These are phyloP conservation scores for Barnettozyma hawaiiensis DNA, from an alignment of 1,139 yeast species.

Conservation along the genomic window DNA sequence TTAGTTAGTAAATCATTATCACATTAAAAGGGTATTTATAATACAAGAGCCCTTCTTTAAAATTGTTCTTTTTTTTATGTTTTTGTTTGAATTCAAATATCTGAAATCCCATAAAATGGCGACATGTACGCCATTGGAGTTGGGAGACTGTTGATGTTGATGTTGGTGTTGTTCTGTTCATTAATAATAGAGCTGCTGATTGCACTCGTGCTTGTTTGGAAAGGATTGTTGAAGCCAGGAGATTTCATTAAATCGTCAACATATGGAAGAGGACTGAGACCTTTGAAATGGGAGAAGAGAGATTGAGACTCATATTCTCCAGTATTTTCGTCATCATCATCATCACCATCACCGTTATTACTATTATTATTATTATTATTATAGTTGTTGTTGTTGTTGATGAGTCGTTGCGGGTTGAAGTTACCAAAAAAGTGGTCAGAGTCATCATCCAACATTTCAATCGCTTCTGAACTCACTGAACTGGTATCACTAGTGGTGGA, in stretches of 20 bases:
- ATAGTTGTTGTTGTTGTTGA: background rate
- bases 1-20: background rate
- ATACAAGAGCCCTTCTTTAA: no score
- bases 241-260: slow-evolving; percentile 4
- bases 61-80: no score
- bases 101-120: slow-evolving; percentile 1
- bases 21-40: background rate
- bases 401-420: background rate
- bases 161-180: background rate
- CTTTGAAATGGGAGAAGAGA: slow-evolving; percentile 1
- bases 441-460: slow-evolving; percentile 9
- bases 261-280: slow-evolving; percentile 1
- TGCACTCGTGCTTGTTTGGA: background rate
- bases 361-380: background rate
- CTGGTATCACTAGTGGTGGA: slow-evolving; percentile 1
- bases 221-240: slow-evolving; percentile 1
- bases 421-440: background rate
- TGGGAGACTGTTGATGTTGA: background rate
- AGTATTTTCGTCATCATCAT: background rate
- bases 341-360: background rate
- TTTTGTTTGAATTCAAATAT: background rate
- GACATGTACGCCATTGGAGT: slow-evolving; percentile 3
- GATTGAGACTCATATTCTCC: no score
- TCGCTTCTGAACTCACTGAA: slow-evolving; percentile 2
- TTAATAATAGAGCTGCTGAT: background rate